Conservation (phyloP, 2,329 filamentous ascomycete genomes). For the Calonectria pseudoreteaudii region DNA sequence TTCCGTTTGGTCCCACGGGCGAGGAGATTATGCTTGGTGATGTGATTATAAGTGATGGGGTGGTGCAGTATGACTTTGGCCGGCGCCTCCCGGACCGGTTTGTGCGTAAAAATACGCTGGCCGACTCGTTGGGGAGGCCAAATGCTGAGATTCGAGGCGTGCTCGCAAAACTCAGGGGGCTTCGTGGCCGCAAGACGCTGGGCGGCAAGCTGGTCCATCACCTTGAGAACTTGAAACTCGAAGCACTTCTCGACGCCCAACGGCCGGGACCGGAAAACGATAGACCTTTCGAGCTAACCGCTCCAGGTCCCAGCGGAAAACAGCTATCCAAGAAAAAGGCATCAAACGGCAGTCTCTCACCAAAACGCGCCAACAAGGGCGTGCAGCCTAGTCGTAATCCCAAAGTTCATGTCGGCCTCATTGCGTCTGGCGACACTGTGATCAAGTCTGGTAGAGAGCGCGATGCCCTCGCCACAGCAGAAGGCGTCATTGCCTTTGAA, state of each 20-base stretch:
- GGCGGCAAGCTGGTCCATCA: neutral
- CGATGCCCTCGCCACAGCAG: conserved; percentile 46
- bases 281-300: neutral
- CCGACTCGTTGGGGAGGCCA: conserved; percentile 34
- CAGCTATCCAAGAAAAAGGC: neutral
- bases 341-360: neutral
- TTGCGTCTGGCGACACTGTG: conserved; percentile 53
- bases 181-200: conserved; percentile 16
- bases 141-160: conserved; percentile 35
- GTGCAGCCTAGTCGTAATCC: conserved; percentile 7
- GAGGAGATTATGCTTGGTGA: conserved; percentile 41
- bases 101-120: conserved; percentile 34
- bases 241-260: neutral
- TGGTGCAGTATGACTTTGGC: conserved; percentile 48
- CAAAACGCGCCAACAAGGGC: neutral
- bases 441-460: conserved; percentile 51
- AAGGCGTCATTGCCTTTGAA: conserved; percentile 47
- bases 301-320: no score
- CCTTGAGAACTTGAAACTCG: neutral
- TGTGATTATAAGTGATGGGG: conserved; percentile 41
- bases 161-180: conserved; percentile 35
- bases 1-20: conserved; percentile 23
- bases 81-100: conserved; percentile 35
- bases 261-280: neutral
- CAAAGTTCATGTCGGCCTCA: conserved; percentile 44